Conservation (phyloP, 495 filamentous ascomycete genomes). For the Lasiosphaeriaceae sp. region DNA sequence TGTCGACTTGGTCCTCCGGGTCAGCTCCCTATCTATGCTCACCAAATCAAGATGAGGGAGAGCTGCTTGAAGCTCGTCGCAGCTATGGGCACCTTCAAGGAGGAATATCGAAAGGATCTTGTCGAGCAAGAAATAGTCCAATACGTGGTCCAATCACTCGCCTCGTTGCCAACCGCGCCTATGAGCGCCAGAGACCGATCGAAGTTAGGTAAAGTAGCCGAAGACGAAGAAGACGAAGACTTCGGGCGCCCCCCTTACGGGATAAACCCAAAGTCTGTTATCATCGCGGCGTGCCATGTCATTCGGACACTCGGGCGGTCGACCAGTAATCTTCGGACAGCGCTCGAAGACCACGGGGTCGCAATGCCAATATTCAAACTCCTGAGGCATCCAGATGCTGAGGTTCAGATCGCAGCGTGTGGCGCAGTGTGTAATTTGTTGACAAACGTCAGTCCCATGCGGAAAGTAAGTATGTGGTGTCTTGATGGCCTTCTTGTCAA, state of each 20-base stretch:
- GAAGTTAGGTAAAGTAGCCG: constrained; percentile 10
- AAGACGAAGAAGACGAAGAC: constrained; percentile 3
- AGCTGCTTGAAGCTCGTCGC: constrained; percentile 75
- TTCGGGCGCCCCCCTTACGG: constrained; percentile 32
- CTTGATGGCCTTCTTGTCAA: neutral
- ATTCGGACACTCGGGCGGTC: constrained; percentile 76
- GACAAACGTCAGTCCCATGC: constrained; percentile 85
- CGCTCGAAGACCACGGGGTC: constrained; percentile 79
- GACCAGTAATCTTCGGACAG: constrained; percentile 77
- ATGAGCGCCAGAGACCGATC: constrained; percentile 21
- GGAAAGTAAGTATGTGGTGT: constrained; percentile 53
- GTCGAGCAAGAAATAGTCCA: constrained; percentile 75
- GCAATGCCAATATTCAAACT: constrained; percentile 75
- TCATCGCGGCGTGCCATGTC: constrained; percentile 81
- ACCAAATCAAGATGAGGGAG: constrained; percentile 74
- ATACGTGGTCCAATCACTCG: constrained; percentile 80
- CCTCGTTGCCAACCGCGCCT: constrained; percentile 47
- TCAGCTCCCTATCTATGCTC: constrained; percentile 58
- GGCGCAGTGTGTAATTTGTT: constrained; percentile 79
- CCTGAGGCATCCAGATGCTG: constrained; percentile 67
- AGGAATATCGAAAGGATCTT: constrained; percentile 78
- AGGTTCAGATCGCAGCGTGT: constrained; percentile 82
- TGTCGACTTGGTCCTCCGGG: constrained; percentile 58
- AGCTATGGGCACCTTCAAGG: constrained; percentile 72
- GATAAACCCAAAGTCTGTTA: constrained; percentile 55